phyloP scores from a whole-genome alignment of 1,284 basidiomycete genomes.

The Ganoderma meredithae region DNA sequence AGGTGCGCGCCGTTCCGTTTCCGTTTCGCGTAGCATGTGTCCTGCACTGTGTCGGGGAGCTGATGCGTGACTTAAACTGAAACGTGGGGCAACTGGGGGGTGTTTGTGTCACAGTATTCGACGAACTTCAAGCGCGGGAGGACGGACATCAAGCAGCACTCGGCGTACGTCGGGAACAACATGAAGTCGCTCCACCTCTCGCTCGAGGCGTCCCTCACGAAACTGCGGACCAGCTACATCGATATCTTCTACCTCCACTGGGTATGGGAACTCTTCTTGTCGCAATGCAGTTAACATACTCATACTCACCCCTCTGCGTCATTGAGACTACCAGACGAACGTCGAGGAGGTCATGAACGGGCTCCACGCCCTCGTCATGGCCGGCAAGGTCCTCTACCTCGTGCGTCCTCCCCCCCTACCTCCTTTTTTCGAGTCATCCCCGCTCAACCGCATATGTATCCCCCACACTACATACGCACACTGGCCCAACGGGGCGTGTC shows the following conservation, averaged over 20 bases:
- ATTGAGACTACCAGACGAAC: slow-evolving; percentile 49
- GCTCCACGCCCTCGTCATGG: slow-evolving; percentile 49
- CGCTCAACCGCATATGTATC: too few relatives aligned
- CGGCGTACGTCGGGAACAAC: slow-evolving; percentile 49
- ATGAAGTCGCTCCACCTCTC: slow-evolving; percentile 51
- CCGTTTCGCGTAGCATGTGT: too few relatives aligned
- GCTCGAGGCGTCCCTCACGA: slow-evolving; percentile 57
- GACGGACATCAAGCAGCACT: slow-evolving; percentile 36
- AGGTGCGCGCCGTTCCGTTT: slow-evolving; percentile 35
- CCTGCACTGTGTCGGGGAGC: too few relatives aligned
- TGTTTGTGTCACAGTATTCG: too few relatives aligned
- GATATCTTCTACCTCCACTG: slow-evolving; percentile 42
- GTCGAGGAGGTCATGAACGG: slow-evolving; percentile 56
- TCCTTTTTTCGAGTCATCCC: too few relatives aligned
- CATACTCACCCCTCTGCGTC: slow-evolving; percentile 11
- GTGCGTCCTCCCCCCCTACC: too few relatives aligned
- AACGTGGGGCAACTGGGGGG: too few relatives aligned
- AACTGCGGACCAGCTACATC: slow-evolving; percentile 62
- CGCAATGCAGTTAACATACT: neutral
- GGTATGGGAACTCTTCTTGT: neutral
- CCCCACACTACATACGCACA: too few relatives aligned
- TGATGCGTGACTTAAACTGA: too few relatives aligned
- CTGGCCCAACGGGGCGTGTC: slow-evolving; percentile 36
- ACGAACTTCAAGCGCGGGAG: slow-evolving; percentile 18
- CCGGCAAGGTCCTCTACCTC: slow-evolving; percentile 40